A percentile compares a stretch with the other conserved stretches of the same genome.
Evolutionary conservation across 345 rosid genomes (phyloP).

Genomic region (Linum usitatissimum): DNA sequence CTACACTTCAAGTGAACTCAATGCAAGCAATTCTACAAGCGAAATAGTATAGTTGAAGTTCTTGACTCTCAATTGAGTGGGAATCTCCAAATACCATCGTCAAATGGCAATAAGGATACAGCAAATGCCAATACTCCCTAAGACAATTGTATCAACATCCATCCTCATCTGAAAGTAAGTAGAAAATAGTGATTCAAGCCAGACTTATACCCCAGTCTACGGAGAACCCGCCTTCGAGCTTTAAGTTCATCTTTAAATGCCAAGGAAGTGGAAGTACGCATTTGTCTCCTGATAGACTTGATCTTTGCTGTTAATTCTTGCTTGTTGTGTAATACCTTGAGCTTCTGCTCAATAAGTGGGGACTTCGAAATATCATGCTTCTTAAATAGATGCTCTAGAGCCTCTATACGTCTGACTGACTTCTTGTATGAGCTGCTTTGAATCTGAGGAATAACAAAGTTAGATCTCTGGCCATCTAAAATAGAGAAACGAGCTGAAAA

Average conservation of each 20-base stretch:
- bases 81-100: not conserved
- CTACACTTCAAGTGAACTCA: too few species aligned
- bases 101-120: not conserved
- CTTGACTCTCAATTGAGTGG: not conserved
- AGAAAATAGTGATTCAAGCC: not conserved
- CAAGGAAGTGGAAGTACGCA: constrained; percentile 64
- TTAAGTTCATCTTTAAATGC: constrained; percentile 97
- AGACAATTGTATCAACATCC: not conserved
- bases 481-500: constrained; percentile 5
- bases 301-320: constrained; percentile 69
- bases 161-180: not conserved
- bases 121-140: not conserved
- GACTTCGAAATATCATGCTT: constrained; percentile 87
- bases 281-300: constrained; percentile 61
- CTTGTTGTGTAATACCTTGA: constrained; percentile 64
- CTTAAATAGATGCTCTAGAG: constrained; percentile 69
- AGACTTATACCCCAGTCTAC: constrained; percentile 72
- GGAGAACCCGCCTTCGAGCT: constrained; percentile 88
- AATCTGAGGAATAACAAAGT: constrained; percentile 36
- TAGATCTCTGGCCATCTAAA: not conserved
- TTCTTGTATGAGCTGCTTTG: constrained; percentile 67
- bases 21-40: too few species aligned
- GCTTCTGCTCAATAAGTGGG: constrained; percentile 70
- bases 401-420: constrained; percentile 69
- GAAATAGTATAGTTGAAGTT: too few species aligned